Evolutionary conservation across 305 asterid species (phyloP).

Genomic region (Ilex paraguariensis): DNA sequence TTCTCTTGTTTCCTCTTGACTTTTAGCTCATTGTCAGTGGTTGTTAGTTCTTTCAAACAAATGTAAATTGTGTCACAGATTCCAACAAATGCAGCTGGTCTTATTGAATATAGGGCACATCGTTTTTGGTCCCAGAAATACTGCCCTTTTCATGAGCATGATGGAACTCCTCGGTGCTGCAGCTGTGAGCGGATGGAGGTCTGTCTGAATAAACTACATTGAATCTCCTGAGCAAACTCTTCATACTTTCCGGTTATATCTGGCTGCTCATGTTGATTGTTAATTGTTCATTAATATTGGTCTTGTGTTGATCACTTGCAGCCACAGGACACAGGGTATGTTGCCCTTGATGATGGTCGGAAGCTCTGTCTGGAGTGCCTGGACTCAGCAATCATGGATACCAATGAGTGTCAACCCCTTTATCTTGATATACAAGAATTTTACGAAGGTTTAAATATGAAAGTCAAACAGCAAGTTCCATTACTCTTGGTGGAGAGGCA

Average conservation of each 20-base stretch:
- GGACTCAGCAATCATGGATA: constrained; percentile 50
- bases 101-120: constrained; percentile 94
- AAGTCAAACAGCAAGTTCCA: constrained; percentile 51
- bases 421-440: constrained; percentile 52
- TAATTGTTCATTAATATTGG: background rate
- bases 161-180: constrained; percentile 97
- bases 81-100: constrained; percentile 85
- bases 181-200: constrained; percentile 99
- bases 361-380: constrained; percentile 53
- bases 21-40: background rate
- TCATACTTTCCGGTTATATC: background rate
- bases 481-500: constrained; percentile 54
- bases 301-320: constrained; percentile 17
- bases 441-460: constrained; percentile 45
- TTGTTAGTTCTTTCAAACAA: background rate
- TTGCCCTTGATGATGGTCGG: constrained; percentile 49
- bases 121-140: constrained; percentile 98
- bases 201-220: constrained; percentile 6
- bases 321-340: constrained; percentile 42
- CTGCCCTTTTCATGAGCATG: constrained; percentile 92
- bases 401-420: constrained; percentile 47
- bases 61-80: constrained; percentile 38
- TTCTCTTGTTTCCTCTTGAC: constrained; percentile 9
- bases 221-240: background rate
- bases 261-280: background rate